These are phyloP conservation scores for Gentiana straminea DNA, from an alignment of 257 asterid genomes.

Conservation along the genomic window DNA sequence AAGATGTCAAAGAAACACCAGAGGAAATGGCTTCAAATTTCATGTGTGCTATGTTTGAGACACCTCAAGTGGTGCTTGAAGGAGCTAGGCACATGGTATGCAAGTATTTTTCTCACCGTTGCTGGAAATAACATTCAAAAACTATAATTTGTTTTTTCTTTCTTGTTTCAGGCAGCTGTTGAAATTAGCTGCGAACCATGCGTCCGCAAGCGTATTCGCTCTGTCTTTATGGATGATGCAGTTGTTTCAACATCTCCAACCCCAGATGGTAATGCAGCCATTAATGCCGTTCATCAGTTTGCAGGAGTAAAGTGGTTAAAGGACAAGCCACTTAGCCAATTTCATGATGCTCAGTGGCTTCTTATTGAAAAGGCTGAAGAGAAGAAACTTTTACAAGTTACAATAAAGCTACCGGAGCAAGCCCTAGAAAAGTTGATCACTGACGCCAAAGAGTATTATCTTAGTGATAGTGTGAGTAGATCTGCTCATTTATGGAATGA, in stretches of 20 bases:
- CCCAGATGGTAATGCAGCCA: conserved; percentile 63
- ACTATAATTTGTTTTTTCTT: conserved; percentile 6
- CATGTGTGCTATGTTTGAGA: conserved; percentile 71
- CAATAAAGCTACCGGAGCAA: conserved; percentile 63
- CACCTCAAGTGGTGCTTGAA: conserved; percentile 78
- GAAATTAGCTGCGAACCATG: conserved; percentile 95
- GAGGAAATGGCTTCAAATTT: conserved; percentile 91
- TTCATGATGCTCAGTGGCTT: conserved; percentile 95
- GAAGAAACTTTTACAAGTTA: conserved; percentile 86
- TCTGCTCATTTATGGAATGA: conserved; percentile 98
- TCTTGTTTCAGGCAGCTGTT: conserved; percentile 68
- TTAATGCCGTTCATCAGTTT: conserved; percentile 84
- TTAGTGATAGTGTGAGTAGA: conserved; percentile 94
- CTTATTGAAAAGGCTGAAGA: conserved; percentile 92
- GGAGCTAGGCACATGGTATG: conserved; percentile 98
- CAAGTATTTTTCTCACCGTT: conserved; percentile 3
- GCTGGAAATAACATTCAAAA: background rate
- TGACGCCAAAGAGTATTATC: conserved; percentile 73
- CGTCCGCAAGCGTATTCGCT: conserved; percentile 85
- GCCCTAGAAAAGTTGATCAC: conserved; percentile 60
- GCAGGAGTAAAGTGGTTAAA: conserved; percentile 91
- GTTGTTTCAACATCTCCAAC: conserved; percentile 84
- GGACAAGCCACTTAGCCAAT: conserved; percentile 75
- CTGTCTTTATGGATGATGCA: conserved; percentile 75
- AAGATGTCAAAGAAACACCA: conserved; percentile 94